Evolutionary conservation across 2,329 filamentous ascomycete genomes (phyloP), one percentile per base, ranked within the genome.

Genomic region (Xylariaceae sp.): DNA sequence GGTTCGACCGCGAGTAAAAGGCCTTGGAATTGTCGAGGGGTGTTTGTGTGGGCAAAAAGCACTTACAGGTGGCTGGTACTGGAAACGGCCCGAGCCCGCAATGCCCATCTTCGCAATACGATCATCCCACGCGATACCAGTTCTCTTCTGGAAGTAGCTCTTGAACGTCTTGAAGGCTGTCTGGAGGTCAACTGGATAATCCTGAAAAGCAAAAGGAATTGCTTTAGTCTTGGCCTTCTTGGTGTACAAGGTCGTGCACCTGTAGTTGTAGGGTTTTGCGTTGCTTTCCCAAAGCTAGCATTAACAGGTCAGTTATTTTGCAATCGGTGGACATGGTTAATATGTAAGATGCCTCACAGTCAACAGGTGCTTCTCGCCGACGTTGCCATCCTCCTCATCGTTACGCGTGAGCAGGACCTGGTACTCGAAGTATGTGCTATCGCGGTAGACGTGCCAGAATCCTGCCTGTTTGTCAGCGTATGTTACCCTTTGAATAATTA

Each of bases 221-320:
- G 16, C 73, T 69, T 62, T 66, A 56, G 74, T 73, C 6, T 73
- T 71, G 6, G 72, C 76, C 52, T 73, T 75, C 49, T 77, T 76
- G 65, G 76, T 78, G 62, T 76, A 78, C 51, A 83, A 83, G 43
- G 79, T 80, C 6, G 82, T 82, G 41, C 85, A 83, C 62, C 80
- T 82, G 74, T 91, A 92, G 0, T 83, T 79, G 56, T 76, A 77
- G 0, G 87, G 87, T 12, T 75, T 73, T 9, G 79, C 75, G 58
- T 84, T 79, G 4, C 87, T 88, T 71, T 91, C 85, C 75, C 86
- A 90, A 47, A 93, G 78, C 87, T 92, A 61, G n/a, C 24, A 43
- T 29, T 19, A 19, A 24, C 36, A 26, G n/a, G 9, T n/a, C 8
- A 9, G 19, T 19, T 21, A 41, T 46, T 51, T 16, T 37, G 6